A percentile compares a stretch with the other conserved stretches of the same genome.
These are phyloP conservation scores for Trypanosoma conorhini DNA, from an alignment of 208 protist genomes.

Conservation along the genomic window DNA sequence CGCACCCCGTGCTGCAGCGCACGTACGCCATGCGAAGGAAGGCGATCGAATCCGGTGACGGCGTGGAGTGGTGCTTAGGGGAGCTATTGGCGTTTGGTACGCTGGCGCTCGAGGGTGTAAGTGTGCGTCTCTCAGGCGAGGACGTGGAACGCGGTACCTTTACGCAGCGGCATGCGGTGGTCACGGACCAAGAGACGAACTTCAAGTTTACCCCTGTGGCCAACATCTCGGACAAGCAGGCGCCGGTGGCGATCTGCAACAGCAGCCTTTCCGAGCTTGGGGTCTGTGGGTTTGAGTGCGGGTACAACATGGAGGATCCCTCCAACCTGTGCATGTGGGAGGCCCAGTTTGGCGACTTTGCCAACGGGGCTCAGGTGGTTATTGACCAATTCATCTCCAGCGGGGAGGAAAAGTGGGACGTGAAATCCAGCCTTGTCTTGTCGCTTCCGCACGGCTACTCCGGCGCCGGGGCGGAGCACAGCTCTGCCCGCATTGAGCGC, in stretches of 20 bases:
- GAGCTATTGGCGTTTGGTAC: slow-evolving; percentile 96
- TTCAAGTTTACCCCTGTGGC: slow-evolving; percentile 83
- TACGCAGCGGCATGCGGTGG: slow-evolving; percentile 95
- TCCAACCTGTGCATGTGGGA: slow-evolving; percentile 98
- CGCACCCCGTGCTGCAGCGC: slow-evolving; percentile 88
- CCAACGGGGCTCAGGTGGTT: slow-evolving; percentile 99
- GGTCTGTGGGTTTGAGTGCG: slow-evolving; percentile 98
- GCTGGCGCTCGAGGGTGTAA: slow-evolving; percentile 91
- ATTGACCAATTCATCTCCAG: slow-evolving; percentile 96
- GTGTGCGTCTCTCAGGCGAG: slow-evolving; percentile 94
- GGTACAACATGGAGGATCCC: slow-evolving; percentile 95
- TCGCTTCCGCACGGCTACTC: slow-evolving; percentile 99
- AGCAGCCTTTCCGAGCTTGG: slow-evolving; percentile 96
- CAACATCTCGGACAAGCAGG: slow-evolving; percentile 73
- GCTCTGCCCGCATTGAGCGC: slow-evolving; percentile 96
- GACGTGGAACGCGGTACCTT: slow-evolving; percentile 99
- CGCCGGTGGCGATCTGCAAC: slow-evolving; percentile 93
- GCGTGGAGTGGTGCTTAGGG: slow-evolving; percentile 95
- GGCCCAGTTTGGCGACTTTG: slow-evolving; percentile 99
- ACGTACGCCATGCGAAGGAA: slow-evolving; percentile 87
- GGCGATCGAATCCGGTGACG: slow-evolving; percentile 84
- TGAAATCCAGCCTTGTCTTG: slow-evolving; percentile 93
- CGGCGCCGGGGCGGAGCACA: slow-evolving; percentile 98
- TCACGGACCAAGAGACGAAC: slow-evolving; percentile 96
- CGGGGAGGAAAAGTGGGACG: slow-evolving; percentile 97